A percentile compares a stretch with the other conserved stretches of the same genome.
phyloP scores from a whole-genome alignment of 1,284 basidiomycete species.

The Spongiforma sp. region DNA sequence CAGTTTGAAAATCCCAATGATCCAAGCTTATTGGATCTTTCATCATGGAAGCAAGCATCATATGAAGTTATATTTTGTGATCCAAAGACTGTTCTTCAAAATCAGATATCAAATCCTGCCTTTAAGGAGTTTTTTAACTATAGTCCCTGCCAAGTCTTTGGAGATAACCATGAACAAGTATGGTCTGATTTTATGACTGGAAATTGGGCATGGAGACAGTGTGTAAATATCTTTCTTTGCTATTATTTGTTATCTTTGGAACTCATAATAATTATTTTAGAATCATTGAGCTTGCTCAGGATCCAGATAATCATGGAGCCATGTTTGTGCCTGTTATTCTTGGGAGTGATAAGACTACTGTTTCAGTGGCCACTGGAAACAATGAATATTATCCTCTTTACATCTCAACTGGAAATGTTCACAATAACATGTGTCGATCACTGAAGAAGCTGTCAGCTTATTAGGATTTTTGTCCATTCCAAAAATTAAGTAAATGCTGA shows the following conservation, averaged over 20 bases:
- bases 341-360: neutral
- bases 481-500: neutral
- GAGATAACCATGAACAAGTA: neutral
- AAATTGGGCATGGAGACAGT: neutral
- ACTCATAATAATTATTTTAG: neutral
- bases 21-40: neutral
- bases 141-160: neutral
- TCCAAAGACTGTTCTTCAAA: neutral
- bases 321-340: neutral
- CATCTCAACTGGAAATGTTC: neutral
- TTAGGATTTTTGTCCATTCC: neutral
- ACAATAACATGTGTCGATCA: neutral
- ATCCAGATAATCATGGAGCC: neutral
- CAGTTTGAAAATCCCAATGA: neutral
- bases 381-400: neutral
- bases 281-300: neutral
- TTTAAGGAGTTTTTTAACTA: neutral
- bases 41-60: neutral
- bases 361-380: neutral
- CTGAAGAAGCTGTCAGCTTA: neutral
- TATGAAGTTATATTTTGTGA: neutral
- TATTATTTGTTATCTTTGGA: neutral
- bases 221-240: neutral
- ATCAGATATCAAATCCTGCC: neutral
- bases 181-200: constrained; percentile 3